Evolutionary conservation across 2,329 filamentous ascomycete species (phyloP).

Genomic region (Leptographium radiaticola): DNA sequence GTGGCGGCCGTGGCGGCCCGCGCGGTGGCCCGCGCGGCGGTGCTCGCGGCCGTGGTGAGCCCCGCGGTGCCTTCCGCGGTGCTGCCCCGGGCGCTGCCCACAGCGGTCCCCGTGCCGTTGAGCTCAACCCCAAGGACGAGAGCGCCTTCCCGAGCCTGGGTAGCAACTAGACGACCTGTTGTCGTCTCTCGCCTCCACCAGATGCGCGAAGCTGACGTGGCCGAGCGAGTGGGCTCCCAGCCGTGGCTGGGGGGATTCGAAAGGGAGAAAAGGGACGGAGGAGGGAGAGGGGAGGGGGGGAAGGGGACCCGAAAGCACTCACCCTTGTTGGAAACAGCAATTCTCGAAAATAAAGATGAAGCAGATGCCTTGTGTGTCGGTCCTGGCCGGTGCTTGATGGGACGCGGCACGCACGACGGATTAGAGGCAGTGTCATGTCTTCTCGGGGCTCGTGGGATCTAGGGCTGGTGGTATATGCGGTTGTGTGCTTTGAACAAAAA

Average conservation of each 20-base stretch:
- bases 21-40: slow-evolving; percentile 32
- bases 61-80: slow-evolving; percentile 23
- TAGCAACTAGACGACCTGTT: slow-evolving; percentile 18
- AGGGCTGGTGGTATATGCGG: neutral
- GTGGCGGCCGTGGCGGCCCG: slow-evolving; percentile 20
- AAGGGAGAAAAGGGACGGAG: neutral
- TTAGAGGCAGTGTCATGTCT: neutral
- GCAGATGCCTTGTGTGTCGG: neutral
- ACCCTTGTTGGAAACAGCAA: neutral
- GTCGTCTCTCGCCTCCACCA: neutral
- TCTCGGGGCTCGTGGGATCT: neutral
- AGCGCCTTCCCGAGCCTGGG: slow-evolving; percentile 49
- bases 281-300: neutral
- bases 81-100: slow-evolving; percentile 31
- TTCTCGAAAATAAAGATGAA: neutral
- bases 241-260: too few species aligned
- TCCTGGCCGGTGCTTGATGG: neutral
- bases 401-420: neutral
- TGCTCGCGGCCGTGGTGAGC: slow-evolving; percentile 26
- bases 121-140: slow-evolving; percentile 45
- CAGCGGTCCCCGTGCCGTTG: slow-evolving; percentile 30
- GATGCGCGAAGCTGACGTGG: neutral
- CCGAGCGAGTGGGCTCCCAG: neutral
- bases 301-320: neutral
- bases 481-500: neutral